These are phyloP conservation scores for Plectosphaerella sp. DNA, from an alignment of 2,329 filamentous ascomycete genomes.

Conservation along the genomic window DNA sequence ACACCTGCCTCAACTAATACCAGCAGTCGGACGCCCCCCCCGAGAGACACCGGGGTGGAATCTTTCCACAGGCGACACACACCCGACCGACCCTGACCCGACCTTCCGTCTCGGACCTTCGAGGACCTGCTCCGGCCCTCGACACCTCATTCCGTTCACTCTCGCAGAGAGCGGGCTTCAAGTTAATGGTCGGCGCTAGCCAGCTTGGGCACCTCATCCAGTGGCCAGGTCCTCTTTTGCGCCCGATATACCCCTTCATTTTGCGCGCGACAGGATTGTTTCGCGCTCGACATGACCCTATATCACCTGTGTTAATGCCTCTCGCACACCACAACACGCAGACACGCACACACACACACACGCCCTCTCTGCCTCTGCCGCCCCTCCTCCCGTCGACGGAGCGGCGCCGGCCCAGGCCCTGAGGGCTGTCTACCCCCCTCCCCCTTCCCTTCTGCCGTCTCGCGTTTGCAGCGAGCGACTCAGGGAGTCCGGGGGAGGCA, in stretches of 20 bases:
- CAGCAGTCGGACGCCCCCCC: too few relatives aligned
- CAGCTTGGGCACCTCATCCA: neutral
- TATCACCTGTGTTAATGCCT: constrained; percentile 4
- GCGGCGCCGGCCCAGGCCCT: neutral
- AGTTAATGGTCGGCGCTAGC: neutral
- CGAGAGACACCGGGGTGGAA: too few relatives aligned
- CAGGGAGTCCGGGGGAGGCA: constrained; percentile 25
- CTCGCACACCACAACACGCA: neutral
- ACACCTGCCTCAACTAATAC: too few relatives aligned
- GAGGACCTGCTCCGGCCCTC: neutral
- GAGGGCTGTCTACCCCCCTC: neutral
- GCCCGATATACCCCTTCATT: constrained; percentile 1
- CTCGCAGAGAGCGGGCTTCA: neutral
- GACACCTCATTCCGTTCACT: neutral
- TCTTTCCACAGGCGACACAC: too few relatives aligned
- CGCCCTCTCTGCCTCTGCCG: neutral
- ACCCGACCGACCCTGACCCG: too few relatives aligned
- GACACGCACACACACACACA: neutral
- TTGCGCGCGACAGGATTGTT: neutral
- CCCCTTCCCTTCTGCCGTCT: neutral
- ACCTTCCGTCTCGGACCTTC: too few relatives aligned
- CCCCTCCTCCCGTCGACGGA: constrained; percentile 2
- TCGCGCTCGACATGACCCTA: neutral
- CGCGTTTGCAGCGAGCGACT: too few relatives aligned
- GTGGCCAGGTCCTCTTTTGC: neutral